Evolutionary conservation across 148 eudicot species (phyloP).

Genomic region (Chenopodium quinoa): DNA sequence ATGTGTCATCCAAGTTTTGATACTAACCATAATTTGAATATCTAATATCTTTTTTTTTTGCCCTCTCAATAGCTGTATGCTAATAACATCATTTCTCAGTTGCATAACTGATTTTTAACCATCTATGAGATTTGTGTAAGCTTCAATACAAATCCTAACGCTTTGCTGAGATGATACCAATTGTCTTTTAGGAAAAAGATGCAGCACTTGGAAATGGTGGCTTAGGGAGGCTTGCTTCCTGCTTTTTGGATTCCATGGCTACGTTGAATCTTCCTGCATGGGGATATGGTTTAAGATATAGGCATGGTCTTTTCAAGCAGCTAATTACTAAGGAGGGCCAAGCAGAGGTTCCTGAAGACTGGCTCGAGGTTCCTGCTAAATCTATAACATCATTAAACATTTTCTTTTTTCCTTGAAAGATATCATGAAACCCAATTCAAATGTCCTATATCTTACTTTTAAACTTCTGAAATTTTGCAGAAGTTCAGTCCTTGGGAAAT

Average conservation of each 20-base stretch:
- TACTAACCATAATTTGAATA: neutral
- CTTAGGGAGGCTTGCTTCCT: slow-evolving; percentile 96
- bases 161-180: slow-evolving; percentile 10
- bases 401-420: neutral
- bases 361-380: slow-evolving; percentile 72
- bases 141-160: neutral
- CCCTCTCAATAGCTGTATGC: neutral
- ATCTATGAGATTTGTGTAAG: neutral
- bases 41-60: neutral
- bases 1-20: neutral
- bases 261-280: slow-evolving; percentile 94
- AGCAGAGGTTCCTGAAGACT: slow-evolving; percentile 88
- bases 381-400: neutral
- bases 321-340: slow-evolving; percentile 74
- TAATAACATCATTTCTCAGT: neutral
- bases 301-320: slow-evolving; percentile 97
- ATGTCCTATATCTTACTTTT: slow-evolving; percentile 8
- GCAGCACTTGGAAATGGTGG: slow-evolving; percentile 99
- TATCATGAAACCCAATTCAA: neutral
- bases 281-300: slow-evolving; percentile 98
- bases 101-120: neutral
- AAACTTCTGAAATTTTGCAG: slow-evolving; percentile 40
- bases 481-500: slow-evolving; percentile 99
- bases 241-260: slow-evolving; percentile 98
- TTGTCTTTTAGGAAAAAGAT: slow-evolving; percentile 71